Base-by-base conservation (phyloP, 2,329 filamentous ascomycete species). In the Colletotrichum sp. region DNA sequence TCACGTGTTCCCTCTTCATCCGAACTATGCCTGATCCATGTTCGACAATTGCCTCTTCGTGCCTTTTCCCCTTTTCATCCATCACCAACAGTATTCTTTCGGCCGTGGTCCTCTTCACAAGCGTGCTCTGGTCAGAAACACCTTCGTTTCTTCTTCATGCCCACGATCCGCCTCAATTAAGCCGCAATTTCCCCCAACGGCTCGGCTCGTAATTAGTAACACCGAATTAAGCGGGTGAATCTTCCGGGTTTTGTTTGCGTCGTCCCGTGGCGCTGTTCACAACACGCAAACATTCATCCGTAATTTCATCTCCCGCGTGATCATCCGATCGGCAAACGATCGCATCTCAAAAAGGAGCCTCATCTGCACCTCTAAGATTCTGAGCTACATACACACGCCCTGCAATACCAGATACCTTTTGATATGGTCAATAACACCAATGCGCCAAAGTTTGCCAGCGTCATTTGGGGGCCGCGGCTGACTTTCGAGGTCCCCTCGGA, bases 401-500 rank as follows among this genome's bases (percentile, higher is more conserved):
- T 4, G 0, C n/a, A 13, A 52, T 13, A 22, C 3, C n/a, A 52
- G n/a, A 13, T 5, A 7, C 10, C 34, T 0, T 15, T 39, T 10
- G 5, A 44, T 0, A n/a, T 18, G 39, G 5, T 44, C 8, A 44
- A 44, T n/a, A n/a, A 44, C 18, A 44, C 44, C n/a, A 48, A 8
- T 48, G n/a, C 44, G 44, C n/a, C n/a, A 13, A 48, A 48, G 44
- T 7, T 48, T 22, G 44, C 44, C 44, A 22, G n/a, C n/a, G 10
- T 48, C 44, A 48, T 48, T 12, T 48, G n/a, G 10, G 0, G n/a
- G 44, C 44, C n/a, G n/a, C 44, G 44, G n/a, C 44, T 48, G 44
- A 48, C n/a, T 22, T 48, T 48, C 6, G 44, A 8, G n/a, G 44
- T 48, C 44, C n/a, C n/a, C 2, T 48, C 44, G 44, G 44, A 48